A percentile compares a stretch with the other conserved stretches of the same genome.
Evolutionary conservation across 176 grass and related monocot genomes (phyloP).

Genomic region (Typha latifolia): DNA sequence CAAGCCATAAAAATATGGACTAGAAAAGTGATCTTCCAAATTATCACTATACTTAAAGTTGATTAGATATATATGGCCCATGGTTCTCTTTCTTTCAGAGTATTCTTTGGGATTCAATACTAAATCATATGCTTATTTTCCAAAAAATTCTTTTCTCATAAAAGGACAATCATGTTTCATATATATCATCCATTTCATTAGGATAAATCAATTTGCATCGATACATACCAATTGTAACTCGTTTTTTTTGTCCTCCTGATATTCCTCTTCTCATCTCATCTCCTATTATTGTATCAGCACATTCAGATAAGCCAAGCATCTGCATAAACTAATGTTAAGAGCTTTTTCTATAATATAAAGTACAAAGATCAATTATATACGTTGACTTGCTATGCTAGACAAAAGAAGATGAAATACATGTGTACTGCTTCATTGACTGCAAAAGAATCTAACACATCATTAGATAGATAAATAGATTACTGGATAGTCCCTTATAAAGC

Average conservation of each 20-base stretch:
- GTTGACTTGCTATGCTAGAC: neutral
- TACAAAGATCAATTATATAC: neutral
- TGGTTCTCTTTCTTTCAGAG: too few relatives aligned
- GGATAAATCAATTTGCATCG: neutral
- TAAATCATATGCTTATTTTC: neutral
- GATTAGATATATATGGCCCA: too few relatives aligned
- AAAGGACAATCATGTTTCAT: constrained; percentile 4
- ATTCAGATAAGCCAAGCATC: constrained; percentile 79
- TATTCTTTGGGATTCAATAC: too few relatives aligned
- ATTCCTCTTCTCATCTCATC: constrained; percentile 91
- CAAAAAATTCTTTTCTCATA: neutral
- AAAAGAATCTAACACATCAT: too few relatives aligned
- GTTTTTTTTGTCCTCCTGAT: constrained; percentile 97
- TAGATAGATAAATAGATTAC: constrained; percentile 1
- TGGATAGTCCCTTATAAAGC: neutral
- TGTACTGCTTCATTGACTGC: too few relatives aligned
- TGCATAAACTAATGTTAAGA: constrained; percentile 21
- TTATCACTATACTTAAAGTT: too few relatives aligned
- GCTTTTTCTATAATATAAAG: neutral
- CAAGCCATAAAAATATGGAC: too few relatives aligned
- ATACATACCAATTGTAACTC: constrained; percentile 68
- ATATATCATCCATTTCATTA: neutral
- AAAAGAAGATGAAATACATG: neutral
- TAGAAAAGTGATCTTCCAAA: too few relatives aligned
- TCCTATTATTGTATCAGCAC: constrained; percentile 79